Conservation (phyloP, 345 rosid species). For the Pugionium cornutum region DNA sequence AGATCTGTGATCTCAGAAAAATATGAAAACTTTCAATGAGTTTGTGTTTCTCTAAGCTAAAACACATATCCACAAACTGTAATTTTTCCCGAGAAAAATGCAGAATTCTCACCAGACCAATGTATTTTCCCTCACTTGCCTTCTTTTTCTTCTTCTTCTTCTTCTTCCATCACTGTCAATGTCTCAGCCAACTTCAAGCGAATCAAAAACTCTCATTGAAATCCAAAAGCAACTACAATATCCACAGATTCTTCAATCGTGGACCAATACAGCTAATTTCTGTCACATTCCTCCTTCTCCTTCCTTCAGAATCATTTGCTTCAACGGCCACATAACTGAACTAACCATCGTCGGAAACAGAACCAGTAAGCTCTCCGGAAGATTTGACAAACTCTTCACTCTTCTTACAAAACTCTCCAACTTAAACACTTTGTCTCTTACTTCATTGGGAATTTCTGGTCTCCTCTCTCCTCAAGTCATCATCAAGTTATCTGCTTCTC, state of each 20-base stretch:
- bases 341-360: slow-evolving; percentile 66
- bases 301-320: slow-evolving; percentile 62
- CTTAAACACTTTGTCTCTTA: slow-evolving; percentile 61
- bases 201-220: slow-evolving; percentile 56
- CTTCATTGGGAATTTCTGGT: slow-evolving; percentile 82
- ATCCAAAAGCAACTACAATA: slow-evolving; percentile 66
- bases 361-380: slow-evolving; percentile 49
- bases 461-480: slow-evolving; percentile 57
- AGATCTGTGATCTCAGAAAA: slow-evolving; percentile 29
- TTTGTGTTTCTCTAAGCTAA: slow-evolving; percentile 25
- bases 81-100: slow-evolving; percentile 30
- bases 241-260: slow-evolving; percentile 66
- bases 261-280: slow-evolving; percentile 78
- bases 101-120: slow-evolving; percentile 13
- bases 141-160: slow-evolving; percentile 28
- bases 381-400: slow-evolving; percentile 66
- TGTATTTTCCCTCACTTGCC: slow-evolving; percentile 33
- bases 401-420: slow-evolving; percentile 62
- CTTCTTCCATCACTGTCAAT: slow-evolving; percentile 43
- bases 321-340: slow-evolving; percentile 52
- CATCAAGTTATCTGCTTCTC: slow-evolving; percentile 51
- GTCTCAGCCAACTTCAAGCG: slow-evolving; percentile 56
- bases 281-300: slow-evolving; percentile 64
- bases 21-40: slow-evolving; percentile 5
- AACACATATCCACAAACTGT: slow-evolving; percentile 16